Base-by-base conservation (phyloP, 495 filamentous ascomycete genomes). In the Tuber melanosporum region DNA sequence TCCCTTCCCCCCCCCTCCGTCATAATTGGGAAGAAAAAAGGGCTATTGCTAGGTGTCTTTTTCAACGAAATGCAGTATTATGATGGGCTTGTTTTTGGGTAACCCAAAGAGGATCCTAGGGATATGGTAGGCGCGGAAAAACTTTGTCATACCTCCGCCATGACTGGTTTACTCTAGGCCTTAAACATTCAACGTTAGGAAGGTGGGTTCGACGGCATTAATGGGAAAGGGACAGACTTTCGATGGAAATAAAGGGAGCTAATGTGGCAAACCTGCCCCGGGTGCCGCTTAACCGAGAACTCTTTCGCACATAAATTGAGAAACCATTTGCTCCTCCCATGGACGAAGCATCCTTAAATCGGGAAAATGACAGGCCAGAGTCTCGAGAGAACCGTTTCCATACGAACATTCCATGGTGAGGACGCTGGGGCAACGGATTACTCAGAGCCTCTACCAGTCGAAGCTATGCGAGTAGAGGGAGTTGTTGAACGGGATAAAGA, bases 381-480 rank as follows among this genome's bases (percentile, higher is more conserved):
- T 62, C 78, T 76, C 70, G 62, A 78, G 42, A 75, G 73, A 66
- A 79, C 78, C 3, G 46, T 79, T 46, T 80, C 78, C 10, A 76
- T 76, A 73, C 75, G 77, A 66, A 77, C 76, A 6, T 71, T 57
- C 43, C 78, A 79, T 78, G 78, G 78, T 62, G 74, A 76, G 8
- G 45, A 42, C 14, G 62, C 57, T 39, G 76, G 73, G 32, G 71
- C 75, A 26, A 73, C 62, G 42, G 76, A 73, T 71, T 73, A 79
- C 36, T 71, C 78, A 14, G 76, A 80, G 44, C 78, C 78, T 62
- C 41, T 66, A 42, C 76, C 78, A 5, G 73, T 71, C 39, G 46
- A 73, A 32, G 77, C 73, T 22, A 74, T 49, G 44, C 78, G 75
- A 62, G 77, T 81, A 46, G 74, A 71, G 15, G 73, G 80, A 46